Evolutionary conservation across 805 yeast genomes (phyloP), one percentile per base, ranked within the genome.

Genomic region (Sugiyamaella marilandica): DNA sequence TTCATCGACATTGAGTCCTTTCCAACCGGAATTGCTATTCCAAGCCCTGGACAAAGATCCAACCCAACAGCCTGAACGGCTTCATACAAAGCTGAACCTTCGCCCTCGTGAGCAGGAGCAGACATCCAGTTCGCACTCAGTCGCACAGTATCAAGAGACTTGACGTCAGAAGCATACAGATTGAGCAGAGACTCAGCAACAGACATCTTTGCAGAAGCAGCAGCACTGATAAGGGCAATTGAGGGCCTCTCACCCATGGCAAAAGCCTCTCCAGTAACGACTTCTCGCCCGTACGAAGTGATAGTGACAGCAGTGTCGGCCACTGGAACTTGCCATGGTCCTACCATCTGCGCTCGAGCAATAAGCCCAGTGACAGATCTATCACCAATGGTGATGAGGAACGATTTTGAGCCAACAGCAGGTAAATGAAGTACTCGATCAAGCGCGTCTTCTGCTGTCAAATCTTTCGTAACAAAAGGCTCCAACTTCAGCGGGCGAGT

Each of bases 101-200:
- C 99, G 64, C 98, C 98, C 19, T 81, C 82, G 64, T 91, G 95
- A 34, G 92, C 78, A 26, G 99, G 96, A 47, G 98, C 91, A 10
- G 97, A 84, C 99, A 94, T 94, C 99, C 99, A 94, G 75, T 94
- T 94, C 45, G 99, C 99, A 49, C 96, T 87, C 54, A 94, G 73
- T 65, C 91, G 88, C 51, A 94, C 82, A 59, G 82, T 78, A 57
- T 83, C 83, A 55, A 92, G 74, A 7, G 83, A 74, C 54, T 84
- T 80, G 54, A 94, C 78, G 68, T 94, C 95, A 36, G 98, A 95
- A 35, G 99, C 97, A 62, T 83, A 80, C 44, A 92, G 66, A 68
- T 94, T 94, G 69, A 90, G 70, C 65, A 94, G 77, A 3, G 97
- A 84, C 76, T 94, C 99, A 31, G 98, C 98, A 56, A 94, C 95